Evolutionary conservation across 257 asterid species (phyloP), one percentile per base, ranked within the genome.

Genomic region (Oldenlandia corymbosa): DNA sequence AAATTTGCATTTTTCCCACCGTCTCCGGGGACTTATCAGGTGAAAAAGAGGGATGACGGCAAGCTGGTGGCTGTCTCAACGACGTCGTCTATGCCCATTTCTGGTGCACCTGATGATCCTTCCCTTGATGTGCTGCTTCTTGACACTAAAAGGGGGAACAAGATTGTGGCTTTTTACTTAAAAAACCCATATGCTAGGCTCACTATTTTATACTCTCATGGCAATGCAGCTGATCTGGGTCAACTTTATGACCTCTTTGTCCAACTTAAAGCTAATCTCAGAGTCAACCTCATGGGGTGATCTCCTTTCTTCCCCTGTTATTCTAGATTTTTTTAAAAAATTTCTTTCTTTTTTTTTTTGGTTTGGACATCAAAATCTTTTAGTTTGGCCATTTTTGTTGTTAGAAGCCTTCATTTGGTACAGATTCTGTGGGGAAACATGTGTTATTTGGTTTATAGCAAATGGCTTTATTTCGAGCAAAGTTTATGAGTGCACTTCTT

Each of bases 161-260:
- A 86, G 83, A 91, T 91, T 74, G 88, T 86, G 9, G 96, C 95
- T 53, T 91, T 91, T 77, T 91, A 83, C 78, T 53, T 91, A 63
- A 88, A 84, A 76, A 91, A 86, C 62, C 98, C 96, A 4, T 86
- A 76, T 75, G 98, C 98, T 2, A 82, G 86, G 74, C 96, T 91
- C 52, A 91, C 98, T 42, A 68, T 91, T 61, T 76, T 91, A 60
- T 91, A 91, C 70, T 88, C 96, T 41, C 98, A 91, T 75, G 98
- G 98, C 49, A 91, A 91, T 85, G 98, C 98, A 17, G 95, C 98
- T 82, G 98, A 91, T 88, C 91, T 91, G 72, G 98, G 98, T 61
- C 98, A 91, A 76, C 95, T 91, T 63, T 91, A 86, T 78, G 98
- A 91, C 75, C 90, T 91, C 75, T 91, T 91, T 83, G 79, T 88